Evolutionary conservation across 2,329 filamentous ascomycete species (phyloP).

Genomic region (Byssochlamys sp.): DNA sequence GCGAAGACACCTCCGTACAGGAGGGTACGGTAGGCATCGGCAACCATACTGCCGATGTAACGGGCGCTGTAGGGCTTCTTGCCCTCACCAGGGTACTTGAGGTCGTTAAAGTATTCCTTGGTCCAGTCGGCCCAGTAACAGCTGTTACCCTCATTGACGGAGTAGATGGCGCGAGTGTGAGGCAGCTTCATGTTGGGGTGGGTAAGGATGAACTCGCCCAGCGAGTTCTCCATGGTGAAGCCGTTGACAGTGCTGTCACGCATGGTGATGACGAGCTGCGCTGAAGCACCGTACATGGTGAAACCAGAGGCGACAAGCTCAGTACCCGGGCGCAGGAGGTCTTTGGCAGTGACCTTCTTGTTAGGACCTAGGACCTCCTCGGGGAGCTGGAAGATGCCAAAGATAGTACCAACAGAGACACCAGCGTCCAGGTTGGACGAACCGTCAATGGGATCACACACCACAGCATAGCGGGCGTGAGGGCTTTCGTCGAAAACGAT

Average conservation of each 20-base stretch:
- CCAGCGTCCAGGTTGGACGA: slow-evolving; percentile 95
- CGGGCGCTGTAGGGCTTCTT: slow-evolving; percentile 82
- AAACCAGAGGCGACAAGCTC: slow-evolving; percentile 93
- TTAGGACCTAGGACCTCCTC: slow-evolving; percentile 45
- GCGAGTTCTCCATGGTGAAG: slow-evolving; percentile 91
- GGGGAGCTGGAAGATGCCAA: slow-evolving; percentile 81
- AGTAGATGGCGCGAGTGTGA: slow-evolving; percentile 75
- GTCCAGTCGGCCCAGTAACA: slow-evolving; percentile 88
- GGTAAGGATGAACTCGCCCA: slow-evolving; percentile 97
- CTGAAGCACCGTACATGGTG: slow-evolving; percentile 98
- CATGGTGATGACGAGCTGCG: slow-evolving; percentile 96
- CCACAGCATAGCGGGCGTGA: slow-evolving; percentile 76
- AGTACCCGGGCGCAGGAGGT: slow-evolving; percentile 78
- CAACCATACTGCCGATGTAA: slow-evolving; percentile 97
- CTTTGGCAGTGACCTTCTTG: slow-evolving; percentile 55
- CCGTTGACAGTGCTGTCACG: slow-evolving; percentile 84
- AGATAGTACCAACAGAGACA: slow-evolving; percentile 96
- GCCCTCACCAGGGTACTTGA: slow-evolving; percentile 67
- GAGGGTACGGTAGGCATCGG: slow-evolving; percentile 90
- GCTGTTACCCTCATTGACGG: slow-evolving; percentile 96
- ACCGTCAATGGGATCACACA: slow-evolving; percentile 95
- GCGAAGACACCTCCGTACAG: slow-evolving; percentile 95
- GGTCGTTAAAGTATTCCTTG: slow-evolving; percentile 75
- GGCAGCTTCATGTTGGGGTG: slow-evolving; percentile 91
- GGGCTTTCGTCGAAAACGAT: slow-evolving; percentile 74